These are phyloP conservation scores for Tetrahymena borealis DNA, from an alignment of 73 alveolate species.

Conservation along the genomic window DNA sequence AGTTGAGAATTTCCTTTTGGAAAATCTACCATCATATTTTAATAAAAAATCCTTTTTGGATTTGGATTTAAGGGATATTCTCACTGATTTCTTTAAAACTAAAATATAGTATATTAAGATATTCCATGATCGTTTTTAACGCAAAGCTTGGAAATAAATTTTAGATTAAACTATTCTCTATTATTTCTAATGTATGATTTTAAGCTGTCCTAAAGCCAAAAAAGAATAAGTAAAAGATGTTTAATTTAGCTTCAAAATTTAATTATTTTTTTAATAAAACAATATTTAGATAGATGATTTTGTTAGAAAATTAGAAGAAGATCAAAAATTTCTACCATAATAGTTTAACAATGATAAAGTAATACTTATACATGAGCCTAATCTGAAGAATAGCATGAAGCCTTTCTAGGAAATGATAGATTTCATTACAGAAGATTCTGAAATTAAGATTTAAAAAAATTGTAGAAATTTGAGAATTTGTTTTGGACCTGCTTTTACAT, in stretches of 20 bases:
- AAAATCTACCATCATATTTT: background rate
- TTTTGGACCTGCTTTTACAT: slow-evolving; percentile 29
- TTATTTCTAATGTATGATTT: background rate
- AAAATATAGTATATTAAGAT: background rate
- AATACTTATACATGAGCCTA: background rate
- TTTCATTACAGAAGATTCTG: background rate
- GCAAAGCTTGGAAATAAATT: background rate
- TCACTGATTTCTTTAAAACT: background rate
- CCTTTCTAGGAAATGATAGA: background rate
- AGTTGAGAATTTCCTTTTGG: background rate
- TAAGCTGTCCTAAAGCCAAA: background rate
- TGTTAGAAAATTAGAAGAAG: background rate
- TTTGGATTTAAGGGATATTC: background rate
- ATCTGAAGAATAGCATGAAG: background rate
- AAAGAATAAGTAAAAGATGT: background rate
- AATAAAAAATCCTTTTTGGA: background rate
- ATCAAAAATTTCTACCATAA: background rate
- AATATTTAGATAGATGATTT: background rate
- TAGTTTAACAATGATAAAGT: background rate
- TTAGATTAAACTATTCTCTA: background rate
- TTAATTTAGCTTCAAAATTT: background rate
- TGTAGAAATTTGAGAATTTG: slow-evolving; percentile 18
- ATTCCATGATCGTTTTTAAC: background rate
- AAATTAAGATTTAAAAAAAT: background rate
- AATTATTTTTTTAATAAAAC: background rate